Conservation (phyloP, 2,329 filamentous ascomycete species). For the Westerdykella ornata region DNA sequence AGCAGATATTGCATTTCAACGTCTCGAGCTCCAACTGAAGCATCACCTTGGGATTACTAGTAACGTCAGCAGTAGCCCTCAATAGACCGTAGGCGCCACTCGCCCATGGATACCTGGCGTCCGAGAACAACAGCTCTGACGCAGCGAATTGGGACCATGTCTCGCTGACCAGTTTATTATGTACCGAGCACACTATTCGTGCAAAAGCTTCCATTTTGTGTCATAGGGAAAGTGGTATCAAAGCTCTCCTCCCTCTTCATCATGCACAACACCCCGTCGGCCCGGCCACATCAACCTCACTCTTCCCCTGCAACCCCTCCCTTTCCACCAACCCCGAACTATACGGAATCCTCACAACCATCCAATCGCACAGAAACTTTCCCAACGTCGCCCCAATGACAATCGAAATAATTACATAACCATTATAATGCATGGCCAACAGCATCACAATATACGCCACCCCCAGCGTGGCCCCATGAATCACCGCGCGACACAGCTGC, state of each 20-base stretch:
- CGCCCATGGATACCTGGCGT: no score
- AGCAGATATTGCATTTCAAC: no score
- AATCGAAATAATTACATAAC: constrained; percentile 72
- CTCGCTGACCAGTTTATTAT: no score
- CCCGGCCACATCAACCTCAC: constrained; percentile 19
- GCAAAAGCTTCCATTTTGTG: no score
- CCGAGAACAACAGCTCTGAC: no score
- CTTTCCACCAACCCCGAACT: constrained; percentile 16
- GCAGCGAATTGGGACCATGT: no score
- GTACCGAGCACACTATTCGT: no score
- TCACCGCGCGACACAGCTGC: constrained; percentile 58
- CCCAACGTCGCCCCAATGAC: constrained; percentile 70
- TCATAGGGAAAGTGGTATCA: no score
- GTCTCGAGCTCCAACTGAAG: no score
- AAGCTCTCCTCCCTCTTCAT: not conserved
- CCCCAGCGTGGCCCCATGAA: constrained; percentile 66
- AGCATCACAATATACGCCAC: constrained; percentile 67
- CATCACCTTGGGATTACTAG: no score
- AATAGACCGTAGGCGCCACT: no score
- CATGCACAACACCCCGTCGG: constrained; percentile 28
- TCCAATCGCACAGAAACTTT: constrained; percentile 66
- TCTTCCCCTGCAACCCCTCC: constrained; percentile 11
- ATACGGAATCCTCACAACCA: constrained; percentile 28
- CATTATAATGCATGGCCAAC: constrained; percentile 55
- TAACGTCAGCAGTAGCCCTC: no score